These are phyloP conservation scores for Spirogloea muscicola DNA, from an alignment of 139 green algal species.

Conservation along the genomic window DNA sequence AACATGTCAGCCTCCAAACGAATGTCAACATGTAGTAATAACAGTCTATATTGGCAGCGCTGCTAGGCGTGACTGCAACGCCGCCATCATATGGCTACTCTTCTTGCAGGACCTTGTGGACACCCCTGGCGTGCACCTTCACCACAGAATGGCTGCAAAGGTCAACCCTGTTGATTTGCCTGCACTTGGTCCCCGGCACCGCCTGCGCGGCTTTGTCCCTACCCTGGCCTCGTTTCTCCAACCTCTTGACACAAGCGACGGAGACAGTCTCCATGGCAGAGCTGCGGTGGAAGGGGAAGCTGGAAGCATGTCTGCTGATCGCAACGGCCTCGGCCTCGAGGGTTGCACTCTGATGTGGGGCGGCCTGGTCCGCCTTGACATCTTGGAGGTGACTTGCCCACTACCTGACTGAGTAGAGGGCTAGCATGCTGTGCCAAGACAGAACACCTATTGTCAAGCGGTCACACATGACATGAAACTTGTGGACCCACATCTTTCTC, in stretches of 20 bases:
- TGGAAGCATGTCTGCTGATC: background rate
- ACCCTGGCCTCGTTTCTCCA: background rate
- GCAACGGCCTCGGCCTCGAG: background rate
- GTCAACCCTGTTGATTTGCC: constrained; percentile 72
- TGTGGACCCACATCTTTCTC: too few species aligned
- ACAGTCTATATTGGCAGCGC: too few species aligned
- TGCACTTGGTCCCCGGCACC: constrained; percentile 66
- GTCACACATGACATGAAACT: too few species aligned
- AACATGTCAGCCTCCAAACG: too few species aligned
- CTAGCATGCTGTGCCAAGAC: background rate
- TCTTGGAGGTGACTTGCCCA: constrained; percentile 28
- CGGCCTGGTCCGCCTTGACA: constrained; percentile 37
- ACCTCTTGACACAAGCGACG: background rate
- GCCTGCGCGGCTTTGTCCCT: constrained; percentile 58
- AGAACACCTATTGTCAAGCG: too few species aligned
- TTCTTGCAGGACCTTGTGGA: constrained; percentile 59
- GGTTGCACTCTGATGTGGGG: constrained; percentile 36
- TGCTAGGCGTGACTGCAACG: too few species aligned
- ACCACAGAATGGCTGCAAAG: constrained; percentile 84
- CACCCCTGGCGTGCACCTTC: constrained; percentile 89
- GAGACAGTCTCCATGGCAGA: too few species aligned
- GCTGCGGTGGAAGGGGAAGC: constrained; percentile 1
- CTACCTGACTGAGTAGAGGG: too few species aligned
- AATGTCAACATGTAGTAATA: too few species aligned
- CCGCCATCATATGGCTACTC: too few species aligned